Evolutionary conservation across 2,329 filamentous ascomycete species (phyloP).

Genomic region (Ophiostoma sp.): DNA sequence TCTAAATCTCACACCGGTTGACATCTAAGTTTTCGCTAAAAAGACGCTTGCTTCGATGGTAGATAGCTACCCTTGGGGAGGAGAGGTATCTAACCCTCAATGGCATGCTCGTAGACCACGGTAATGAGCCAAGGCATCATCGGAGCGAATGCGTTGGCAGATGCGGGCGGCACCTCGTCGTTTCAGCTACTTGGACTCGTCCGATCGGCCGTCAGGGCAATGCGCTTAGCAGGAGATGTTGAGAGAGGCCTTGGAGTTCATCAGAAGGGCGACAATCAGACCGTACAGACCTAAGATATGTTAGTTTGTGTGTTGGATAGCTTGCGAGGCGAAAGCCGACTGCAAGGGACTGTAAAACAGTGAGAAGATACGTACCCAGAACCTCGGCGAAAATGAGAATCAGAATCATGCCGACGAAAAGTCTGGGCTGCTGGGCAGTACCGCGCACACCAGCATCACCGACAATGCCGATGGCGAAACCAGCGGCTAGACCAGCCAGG

Average conservation of each 20-base stretch:
- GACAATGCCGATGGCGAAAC: conserved; percentile 82
- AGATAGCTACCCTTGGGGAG: background rate
- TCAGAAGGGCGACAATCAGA: conserved; percentile 95
- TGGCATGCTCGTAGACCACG: background rate
- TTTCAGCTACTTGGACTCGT: background rate
- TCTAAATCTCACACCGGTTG: background rate
- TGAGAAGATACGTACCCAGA: conserved; percentile 60
- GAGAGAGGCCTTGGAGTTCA: conserved; percentile 87
- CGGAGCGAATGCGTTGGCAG: background rate
- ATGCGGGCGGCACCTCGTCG: background rate
- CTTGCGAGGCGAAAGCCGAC: too few relatives aligned
- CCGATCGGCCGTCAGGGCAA: conserved; percentile 12
- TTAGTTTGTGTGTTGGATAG: conserved; percentile 28
- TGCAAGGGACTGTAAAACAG: background rate
- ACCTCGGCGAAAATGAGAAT: conserved; percentile 99
- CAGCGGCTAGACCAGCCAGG: conserved; percentile 75
- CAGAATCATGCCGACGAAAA: conserved; percentile 96
- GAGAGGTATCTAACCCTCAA: background rate
- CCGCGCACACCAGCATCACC: conserved; percentile 85
- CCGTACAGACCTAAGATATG: conserved; percentile 78
- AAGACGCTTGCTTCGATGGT: conserved; percentile 15
- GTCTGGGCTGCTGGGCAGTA: conserved; percentile 74
- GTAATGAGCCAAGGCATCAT: background rate
- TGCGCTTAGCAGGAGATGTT: conserved; percentile 55
- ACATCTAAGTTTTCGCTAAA: background rate